Base-by-base conservation (phyloP, 176 grass and related monocot genomes). In the Chrysopogon serrulatus region DNA sequence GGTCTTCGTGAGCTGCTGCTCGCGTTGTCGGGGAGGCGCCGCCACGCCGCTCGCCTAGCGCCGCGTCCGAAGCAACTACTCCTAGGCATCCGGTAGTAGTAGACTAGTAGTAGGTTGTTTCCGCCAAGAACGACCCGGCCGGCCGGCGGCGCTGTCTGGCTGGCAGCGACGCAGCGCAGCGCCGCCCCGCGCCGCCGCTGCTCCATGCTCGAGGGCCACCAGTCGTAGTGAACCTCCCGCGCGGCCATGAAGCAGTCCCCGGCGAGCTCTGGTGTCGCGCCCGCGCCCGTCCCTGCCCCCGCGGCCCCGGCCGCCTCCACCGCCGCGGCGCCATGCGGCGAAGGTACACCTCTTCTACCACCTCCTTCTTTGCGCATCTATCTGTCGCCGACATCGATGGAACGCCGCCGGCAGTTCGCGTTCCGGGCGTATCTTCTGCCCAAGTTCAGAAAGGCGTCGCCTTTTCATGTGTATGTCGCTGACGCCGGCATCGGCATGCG, bases 211-310 rank as follows among this genome's bases (percentile, higher is more conserved):
- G 75, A 30, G 35, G 72, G 31, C 49, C 41, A 4, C 23, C 15
- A 7, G n/a, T n/a, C n/a, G n/a, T n/a, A n/a, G 26, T 75, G 84
- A 87, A 41, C 67, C 56, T 60, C 42, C 56, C 23, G 54, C 11
- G 36, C 34, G 61, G 15, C 43, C n/a, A 90, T 87, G 84, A 83
- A 85, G 66, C 88, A 84, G 75, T 67, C 84, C 21, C 49, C 87
- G 28, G 53, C 79, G 74, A 83, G 62, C 86, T 86, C 84, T 8
- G 27, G 48, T 32, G 31, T 34, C 48, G 35, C 37, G 72, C 44
- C 47, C 65, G 77, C 41, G 11, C 34, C 59, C 23, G 19, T 43
- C n/a, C 59, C 73, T 24, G 60, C 77, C 6, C 54, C 84, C 56
- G 76, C 10, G 23, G 6, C 54, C 9, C 11, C 40, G 9, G 9